Base-by-base conservation (phyloP, 1,284 basidiomycete genomes). In the Tilletia caries region DNA sequence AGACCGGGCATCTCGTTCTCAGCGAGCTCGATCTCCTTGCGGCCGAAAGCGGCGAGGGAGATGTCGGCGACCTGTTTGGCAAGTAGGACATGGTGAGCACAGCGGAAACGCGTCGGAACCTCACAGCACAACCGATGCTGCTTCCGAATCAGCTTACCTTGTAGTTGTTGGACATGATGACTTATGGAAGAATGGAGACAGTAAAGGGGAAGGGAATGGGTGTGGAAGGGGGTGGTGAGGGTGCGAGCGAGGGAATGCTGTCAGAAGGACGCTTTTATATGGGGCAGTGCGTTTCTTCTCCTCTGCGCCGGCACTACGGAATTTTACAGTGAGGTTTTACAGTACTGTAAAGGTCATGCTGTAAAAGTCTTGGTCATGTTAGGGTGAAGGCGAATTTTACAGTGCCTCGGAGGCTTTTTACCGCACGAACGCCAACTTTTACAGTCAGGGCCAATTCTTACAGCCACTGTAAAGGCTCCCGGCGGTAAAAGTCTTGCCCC, bases 11-110 rank as follows among this genome's bases (percentile, higher is more conserved):
- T 82, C 74, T 82, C 81, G 60, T 76, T 75, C 78, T 97, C 94
- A 76, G 95, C 94, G 85, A 98, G 93, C 87, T 95, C 91, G 82
- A 98, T 92, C 87, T 97, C 95, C 88, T 97, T 96, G 86, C 95
- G 93, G 86, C 93, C 92, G 85, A 93, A 95, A 74, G 93, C 92
- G 84, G 94, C 95, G 84, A 97, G 92, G 83, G 94, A 97, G 84
- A 96, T 87, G 84, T 97, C 94, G 91, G 84, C 76, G 76, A 84
- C 86, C 77, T 79, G 25, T 25, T 41, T 6, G 37, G 37, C n/a
- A 25, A 23, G 25, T 23, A 29, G 13, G 52, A 29, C 23, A 29
- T 8, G 52, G 52, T 54, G 52, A 23, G 52, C 52, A 27, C 13
- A 50, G 46, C 6, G 43, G 46, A 5, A n/a, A n/a, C n/a, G n/a